Evolutionary conservation across 495 filamentous ascomycete species (phyloP), one percentile per base, ranked within the genome.

Genomic region (Penicillium paradoxum): DNA sequence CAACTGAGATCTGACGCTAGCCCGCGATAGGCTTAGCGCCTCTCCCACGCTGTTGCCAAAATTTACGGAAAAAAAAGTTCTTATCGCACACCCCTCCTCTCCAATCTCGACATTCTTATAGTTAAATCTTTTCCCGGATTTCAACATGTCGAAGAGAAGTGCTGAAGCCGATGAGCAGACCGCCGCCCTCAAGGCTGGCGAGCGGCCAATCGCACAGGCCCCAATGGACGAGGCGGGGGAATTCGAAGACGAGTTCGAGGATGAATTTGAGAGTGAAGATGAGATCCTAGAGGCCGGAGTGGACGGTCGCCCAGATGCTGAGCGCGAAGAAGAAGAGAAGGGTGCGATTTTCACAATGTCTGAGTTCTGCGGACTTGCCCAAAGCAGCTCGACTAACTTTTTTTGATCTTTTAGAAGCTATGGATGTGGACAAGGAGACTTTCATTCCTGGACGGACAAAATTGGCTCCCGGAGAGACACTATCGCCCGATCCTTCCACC

Each of bases 221-320:
- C 68, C 70, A 57, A 67, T 67, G 18, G 75, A 81, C 57, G 88
- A 91, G 46, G 86, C 85, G 73, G 88, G 88, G 63, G 89, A 93
- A 54, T 96, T 96, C 56, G 92, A 96, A 68, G 92, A 97, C 70
- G 89, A 96, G 58, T 97, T 86, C 55, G 92, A 95, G 69, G 92
- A 97, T 60, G 92, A 97, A 62, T 97, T 89, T 62, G 91, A 96
- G 76, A 95, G 90, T 62, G 92, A 96, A 58, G 91, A 96, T 64
- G 92, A 97, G 72, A 87, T 97, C 41, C 69, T 97, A 45, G 93
- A 97, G 73, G 91, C 92, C 24, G 93, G 91, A 46, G 89, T 95
- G 14, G 91, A 98, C 57, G 93, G 91, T 15, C 77, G 89, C 57
- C 91, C 91, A 21, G 90, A 96, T 71, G 88, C 83, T n/a, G 91